Evolutionary conservation across 2,329 filamentous ascomycete genomes (phyloP), one percentile per base, ranked within the genome.

Genomic region (Rutstroemia sp.): DNA sequence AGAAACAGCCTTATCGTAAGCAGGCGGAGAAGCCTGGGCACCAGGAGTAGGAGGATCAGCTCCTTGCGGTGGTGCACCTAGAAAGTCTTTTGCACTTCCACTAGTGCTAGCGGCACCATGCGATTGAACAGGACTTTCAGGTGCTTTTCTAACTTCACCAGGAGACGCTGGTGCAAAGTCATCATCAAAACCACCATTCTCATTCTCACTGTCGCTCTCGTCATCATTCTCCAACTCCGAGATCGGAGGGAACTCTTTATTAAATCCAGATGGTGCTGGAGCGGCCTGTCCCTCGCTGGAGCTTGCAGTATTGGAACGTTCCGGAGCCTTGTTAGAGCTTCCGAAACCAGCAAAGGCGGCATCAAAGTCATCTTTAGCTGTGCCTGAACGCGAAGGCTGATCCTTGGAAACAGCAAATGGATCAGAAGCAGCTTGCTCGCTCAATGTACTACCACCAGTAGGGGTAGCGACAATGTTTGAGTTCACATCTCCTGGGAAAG

Each of bases 181-280:
- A 68, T 99, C 94, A 50, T 95, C 92, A 68, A 97, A 97, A 0
- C 92, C 90, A 16, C 52, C 90, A 49, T 82, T 81, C 48, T 89
- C 88, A 58, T 83, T 88, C 54, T 84, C 86, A 30, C 86, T 87
- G 57, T 95, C 90, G 30, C 88, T 92, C n/a, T 95, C 87, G 23
- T 92, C 89, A 57, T 92, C 87, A 30, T 83, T 80, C 60, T 88
- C 87, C 57, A 96, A 74, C 69, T 92, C 89, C n/a, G 87, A 85
- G 58, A 97, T 96, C 0, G 92, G 94, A 34, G 94, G 94, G 68
- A 97, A 97, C 69, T 97, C 94, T 21, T 83, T 79, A 67, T 84
- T 80, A 65, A 89, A 87, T 44, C 70, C 73, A 54, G 72, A 75
- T 2, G 79, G 69, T 19, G 75, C 74, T 2, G 73, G 67, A 59